A percentile compares a stretch with the other conserved stretches of the same genome.
phyloP scores from a whole-genome alignment of 2,329 filamentous ascomycete genomes.

The Pseudogymnoascus sp. region DNA sequence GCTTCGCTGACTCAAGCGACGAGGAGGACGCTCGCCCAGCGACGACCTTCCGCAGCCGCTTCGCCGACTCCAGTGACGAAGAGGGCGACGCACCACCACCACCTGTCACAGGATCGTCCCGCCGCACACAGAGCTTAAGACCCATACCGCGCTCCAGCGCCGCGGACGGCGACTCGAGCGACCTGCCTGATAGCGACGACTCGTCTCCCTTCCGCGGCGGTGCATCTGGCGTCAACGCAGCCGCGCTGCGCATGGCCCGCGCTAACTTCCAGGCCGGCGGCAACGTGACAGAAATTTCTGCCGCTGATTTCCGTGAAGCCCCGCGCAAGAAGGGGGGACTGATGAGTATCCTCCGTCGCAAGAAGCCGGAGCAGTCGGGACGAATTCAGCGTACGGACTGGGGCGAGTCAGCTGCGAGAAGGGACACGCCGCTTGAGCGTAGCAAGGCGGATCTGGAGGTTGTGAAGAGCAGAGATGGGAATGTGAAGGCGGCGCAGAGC shows the following conservation, averaged over 20 bases:
- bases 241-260: conserved; percentile 31
- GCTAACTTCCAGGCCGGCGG: conserved; percentile 29
- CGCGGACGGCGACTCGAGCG: conserved; percentile 55
- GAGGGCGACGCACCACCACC: conserved; percentile 35
- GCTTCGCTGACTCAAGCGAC: conserved; percentile 31
- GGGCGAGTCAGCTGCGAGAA: conserved; percentile 52
- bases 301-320: neutral
- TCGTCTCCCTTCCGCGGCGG: neutral
- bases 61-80: conserved; percentile 60
- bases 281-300: conserved; percentile 15
- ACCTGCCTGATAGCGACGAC: conserved; percentile 55
- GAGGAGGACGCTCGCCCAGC: conserved; percentile 26
- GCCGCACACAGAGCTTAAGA: conserved; percentile 32
- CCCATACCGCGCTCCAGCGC: conserved; percentile 43
- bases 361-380: conserved; percentile 46
- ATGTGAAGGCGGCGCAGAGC: neutral
- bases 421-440: conserved; percentile 57
- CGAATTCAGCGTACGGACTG: conserved; percentile 48
- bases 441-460: conserved; percentile 45
- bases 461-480: neutral
- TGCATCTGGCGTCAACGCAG: conserved; percentile 15
- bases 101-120: conserved; percentile 24
- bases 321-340: conserved; percentile 43
- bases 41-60: conserved; percentile 44
- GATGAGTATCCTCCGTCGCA: conserved; percentile 58